Evolutionary conservation across 2,329 filamentous ascomycete species (phyloP), one percentile per base, ranked within the genome.

Genomic region (Dothideomycetes sp.): DNA sequence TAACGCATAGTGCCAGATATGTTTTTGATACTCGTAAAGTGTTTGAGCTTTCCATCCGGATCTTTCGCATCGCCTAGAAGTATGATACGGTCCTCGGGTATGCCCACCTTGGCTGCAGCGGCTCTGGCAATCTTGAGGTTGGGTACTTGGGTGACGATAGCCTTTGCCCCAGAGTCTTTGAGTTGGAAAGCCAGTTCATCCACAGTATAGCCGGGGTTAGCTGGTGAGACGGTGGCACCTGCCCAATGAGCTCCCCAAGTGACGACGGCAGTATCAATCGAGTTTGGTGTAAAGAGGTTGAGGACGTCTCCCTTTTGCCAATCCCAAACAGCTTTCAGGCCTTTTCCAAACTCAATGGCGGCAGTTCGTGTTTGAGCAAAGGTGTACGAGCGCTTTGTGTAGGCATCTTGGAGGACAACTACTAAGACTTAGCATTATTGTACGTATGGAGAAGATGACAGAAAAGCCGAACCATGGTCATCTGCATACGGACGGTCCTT

Each of bases 251-350:
- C 72, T 19, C 87, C 88, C 69, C 84, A 85, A 60, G 77, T 84
- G 33, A 87, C 62, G 3, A 80, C 68, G 0, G 85, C 80, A 0
- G 81, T 85, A 59, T 95, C 88, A 56, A 95, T 82, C 59, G 73
- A 79, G 59, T 96, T 95, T 19, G 87, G 84, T 3, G 84, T 80
- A 67, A 82, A 94, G 40, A 94, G 69, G 9, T 74, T 82, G 16
- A 95, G 70, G 1, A 91, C 84, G 57, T 95, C 84, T 53, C 84
- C 83, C 56, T 82, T 87, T 51, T 78, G 71, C 82, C 87, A 94
- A 35, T 78, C 71, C 73, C 80, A 89, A 16, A 70, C 62, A 18
- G 80, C 74, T 54, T 78, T 80, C 15, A 96, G 71, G 1, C 84
- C 88, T 49, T 80, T 78, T 36, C 85, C 88, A 50, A 95, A 93